Conservation (phyloP, 495 filamentous ascomycete genomes). For the Penicillium bovifimosum region DNA sequence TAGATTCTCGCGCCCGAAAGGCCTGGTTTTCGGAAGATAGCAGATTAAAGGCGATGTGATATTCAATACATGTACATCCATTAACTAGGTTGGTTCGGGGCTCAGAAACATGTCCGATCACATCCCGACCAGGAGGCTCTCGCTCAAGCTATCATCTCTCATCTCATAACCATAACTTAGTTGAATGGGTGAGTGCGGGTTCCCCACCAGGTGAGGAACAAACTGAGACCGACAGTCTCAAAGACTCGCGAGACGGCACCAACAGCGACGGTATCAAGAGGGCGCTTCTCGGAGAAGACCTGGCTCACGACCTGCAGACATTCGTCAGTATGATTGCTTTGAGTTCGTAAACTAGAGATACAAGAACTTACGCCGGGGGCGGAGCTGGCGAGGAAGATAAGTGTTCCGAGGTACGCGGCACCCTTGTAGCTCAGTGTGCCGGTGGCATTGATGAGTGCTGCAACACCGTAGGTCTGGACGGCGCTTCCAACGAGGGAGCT, state of each 20-base stretch:
- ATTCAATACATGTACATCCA: conserved; percentile 8
- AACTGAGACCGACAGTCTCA: conserved; percentile 85
- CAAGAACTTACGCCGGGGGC: conserved; percentile 73
- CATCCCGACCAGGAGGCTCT: background rate
- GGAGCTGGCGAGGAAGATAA: conserved; percentile 87
- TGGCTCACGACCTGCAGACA: conserved; percentile 71
- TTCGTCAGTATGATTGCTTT: background rate
- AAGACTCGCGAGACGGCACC: conserved; percentile 75
- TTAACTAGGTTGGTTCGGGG: background rate
- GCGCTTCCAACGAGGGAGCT: conserved; percentile 83
- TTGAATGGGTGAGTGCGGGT: conserved; percentile 84
- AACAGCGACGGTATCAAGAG: conserved; percentile 82
- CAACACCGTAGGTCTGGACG: conserved; percentile 89
- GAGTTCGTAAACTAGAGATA: background rate
- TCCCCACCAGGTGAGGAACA: conserved; percentile 97
- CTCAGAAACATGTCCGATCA: background rate
- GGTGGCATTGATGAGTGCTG: conserved; percentile 91
- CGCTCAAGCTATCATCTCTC: background rate
- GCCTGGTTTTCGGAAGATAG: too few relatives aligned
- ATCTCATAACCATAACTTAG: conserved; percentile 26
- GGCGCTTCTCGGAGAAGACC: conserved; percentile 83
- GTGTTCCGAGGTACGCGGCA: conserved; percentile 82
- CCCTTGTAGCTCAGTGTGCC: conserved; percentile 94
- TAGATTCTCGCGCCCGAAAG: too few relatives aligned
- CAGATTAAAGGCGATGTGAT: conserved; percentile 1